Evolutionary conservation across 306 rosid species (phyloP), one percentile per base, ranked within the genome.

Genomic region (Quillaja saponaria): DNA sequence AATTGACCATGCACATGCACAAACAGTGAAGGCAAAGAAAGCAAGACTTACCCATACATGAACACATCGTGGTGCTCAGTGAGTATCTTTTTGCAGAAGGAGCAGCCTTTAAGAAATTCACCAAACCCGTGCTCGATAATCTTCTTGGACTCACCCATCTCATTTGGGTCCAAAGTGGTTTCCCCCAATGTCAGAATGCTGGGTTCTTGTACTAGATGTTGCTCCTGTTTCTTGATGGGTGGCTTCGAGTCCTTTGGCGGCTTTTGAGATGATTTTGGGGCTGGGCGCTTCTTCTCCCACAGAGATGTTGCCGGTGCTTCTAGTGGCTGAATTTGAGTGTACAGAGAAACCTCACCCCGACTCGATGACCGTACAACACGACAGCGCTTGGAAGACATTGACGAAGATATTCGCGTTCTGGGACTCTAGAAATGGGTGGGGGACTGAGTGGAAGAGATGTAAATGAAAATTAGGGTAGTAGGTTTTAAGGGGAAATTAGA

Each of bases 1-100:
- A 39, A 8, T 12, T 8, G 13, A 39, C 44, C n/a, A n/a, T n/a
- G n/a, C n/a, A n/a, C n/a, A n/a, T 39, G 10, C 5, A 6, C 10
- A 39, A 8, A 12, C 2, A 39, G 13, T 10, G 7, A 39, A 7
- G 10, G 13, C 44, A 39, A 11, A 10, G 12, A 47, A 41, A 56
- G 31, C 31, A 16, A 17, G 41, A 56, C 51, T 13, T 42, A 59
- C 64, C 64, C 64, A 41, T 41, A 59, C 64, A 59, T 59, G 50
- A 17, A 59, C 11, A 13, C 19, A 59, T 5, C 7, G 0, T 3
- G 3, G 17, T 18, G 1, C 0, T 19, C n/a, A 21, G 35, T 8
- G 49, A 21, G 25, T 4, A 18, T 25, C 20, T 11, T 13, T 6
- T 6, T 59, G 51, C 64, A 59, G 34, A 46, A 59, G 8, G 38